Percentiles rank a stretch among this genome's conserved stretches.
Evolutionary conservation across 2,329 filamentous ascomycete species (phyloP).

Genomic region (Fusarium chaquense): DNA sequence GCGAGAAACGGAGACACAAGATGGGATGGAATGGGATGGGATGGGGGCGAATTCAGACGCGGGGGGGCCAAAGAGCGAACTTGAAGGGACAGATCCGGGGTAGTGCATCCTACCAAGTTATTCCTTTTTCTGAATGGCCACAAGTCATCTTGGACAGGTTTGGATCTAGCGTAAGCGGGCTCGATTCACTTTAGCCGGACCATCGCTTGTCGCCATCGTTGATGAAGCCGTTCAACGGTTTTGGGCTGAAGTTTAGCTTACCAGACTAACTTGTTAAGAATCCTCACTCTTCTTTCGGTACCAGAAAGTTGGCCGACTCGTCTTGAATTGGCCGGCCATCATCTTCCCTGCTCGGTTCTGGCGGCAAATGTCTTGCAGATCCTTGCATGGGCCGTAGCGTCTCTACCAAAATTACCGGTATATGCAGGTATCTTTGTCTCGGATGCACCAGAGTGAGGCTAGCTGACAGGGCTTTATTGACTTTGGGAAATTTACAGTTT

Average conservation of each 20-base stretch:
- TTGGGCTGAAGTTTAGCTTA: neutral
- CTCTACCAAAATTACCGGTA: neutral
- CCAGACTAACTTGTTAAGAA: neutral
- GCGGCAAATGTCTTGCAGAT: constrained; percentile 1
- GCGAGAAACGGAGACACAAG: neutral
- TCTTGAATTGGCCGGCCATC: neutral
- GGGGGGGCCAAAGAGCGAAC: neutral
- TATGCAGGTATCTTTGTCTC: neutral
- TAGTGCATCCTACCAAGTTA: neutral
- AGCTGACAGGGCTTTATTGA: neutral
- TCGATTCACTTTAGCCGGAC: neutral
- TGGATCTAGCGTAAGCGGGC: constrained; percentile 1
- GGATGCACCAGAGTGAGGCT: neutral
- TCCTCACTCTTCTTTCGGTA: neutral
- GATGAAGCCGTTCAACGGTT: neutral
- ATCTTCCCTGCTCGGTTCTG: neutral
- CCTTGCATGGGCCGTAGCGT: neutral
- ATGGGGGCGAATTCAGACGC: constrained; percentile 1
- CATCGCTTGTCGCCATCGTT: neutral
- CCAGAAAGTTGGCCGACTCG: neutral
- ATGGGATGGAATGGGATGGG: neutral
- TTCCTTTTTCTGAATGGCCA: neutral
- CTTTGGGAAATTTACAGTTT: neutral
- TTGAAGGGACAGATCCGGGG: constrained; percentile 6
- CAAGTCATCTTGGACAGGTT: neutral